Evolutionary conservation across 1,284 basidiomycete species (phyloP).

Genomic region (Puccinia triticina): DNA sequence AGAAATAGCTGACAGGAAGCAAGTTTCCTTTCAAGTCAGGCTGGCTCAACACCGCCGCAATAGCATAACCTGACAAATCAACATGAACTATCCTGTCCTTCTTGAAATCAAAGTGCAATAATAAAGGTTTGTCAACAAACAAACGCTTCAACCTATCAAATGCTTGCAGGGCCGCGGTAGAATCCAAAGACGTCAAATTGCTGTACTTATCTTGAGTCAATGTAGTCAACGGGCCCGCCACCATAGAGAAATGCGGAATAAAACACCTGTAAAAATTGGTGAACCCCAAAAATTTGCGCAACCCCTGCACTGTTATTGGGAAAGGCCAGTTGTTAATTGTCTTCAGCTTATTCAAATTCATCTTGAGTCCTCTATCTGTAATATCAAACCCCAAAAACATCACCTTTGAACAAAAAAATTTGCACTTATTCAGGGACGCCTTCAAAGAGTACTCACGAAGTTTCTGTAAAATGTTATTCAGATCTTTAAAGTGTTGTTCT

Average conservation of each 20-base stretch:
- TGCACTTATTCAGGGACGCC: conserved; percentile 5
- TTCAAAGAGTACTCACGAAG: background rate
- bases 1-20: no score
- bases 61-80: no score
- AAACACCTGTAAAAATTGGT: no score
- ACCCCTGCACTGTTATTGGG: background rate
- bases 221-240: no score
- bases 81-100: background rate
- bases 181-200: no score
- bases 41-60: no score
- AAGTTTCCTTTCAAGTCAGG: no score
- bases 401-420: conserved; percentile 18
- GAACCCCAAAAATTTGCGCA: background rate
- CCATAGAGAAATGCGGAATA: no score
- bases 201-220: no score
- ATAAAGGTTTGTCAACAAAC: conserved; percentile 54
- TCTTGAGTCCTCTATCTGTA: background rate
- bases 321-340: conserved; percentile 18
- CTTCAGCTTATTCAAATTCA: background rate
- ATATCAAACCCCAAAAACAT: conserved; percentile 39
- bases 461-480: conserved; percentile 12
- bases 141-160: no score
- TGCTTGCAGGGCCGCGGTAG: no score
- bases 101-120: conserved; percentile 22
- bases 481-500: conserved; percentile 55